A percentile compares a stretch with the other conserved stretches of the same genome.
Conservation (phyloP, 2,329 filamentous ascomycete species). For the Hypoxylon sp. region DNA sequence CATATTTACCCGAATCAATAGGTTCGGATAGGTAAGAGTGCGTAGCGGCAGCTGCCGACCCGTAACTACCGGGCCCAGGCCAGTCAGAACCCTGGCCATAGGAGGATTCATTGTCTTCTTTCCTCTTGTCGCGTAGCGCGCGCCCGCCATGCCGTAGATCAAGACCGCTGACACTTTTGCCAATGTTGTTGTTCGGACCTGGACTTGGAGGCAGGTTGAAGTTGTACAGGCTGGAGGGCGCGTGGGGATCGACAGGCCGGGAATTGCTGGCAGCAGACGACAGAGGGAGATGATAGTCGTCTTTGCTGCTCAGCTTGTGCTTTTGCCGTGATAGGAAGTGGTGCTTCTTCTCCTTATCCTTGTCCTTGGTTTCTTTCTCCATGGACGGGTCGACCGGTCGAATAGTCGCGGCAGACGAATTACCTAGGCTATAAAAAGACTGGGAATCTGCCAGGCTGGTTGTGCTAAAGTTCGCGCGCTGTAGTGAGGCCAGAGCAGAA, state of each 20-base stretch:
- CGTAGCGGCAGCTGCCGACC: constrained; percentile 61
- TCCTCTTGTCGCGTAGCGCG: constrained; percentile 84
- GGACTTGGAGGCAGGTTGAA: constrained; percentile 83
- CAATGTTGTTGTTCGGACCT: constrained; percentile 76
- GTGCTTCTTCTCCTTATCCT: constrained; percentile 83
- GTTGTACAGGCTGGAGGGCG: constrained; percentile 82
- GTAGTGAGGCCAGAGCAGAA: constrained; percentile 75
- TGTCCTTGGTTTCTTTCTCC: constrained; percentile 66
- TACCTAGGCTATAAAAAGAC: constrained; percentile 81
- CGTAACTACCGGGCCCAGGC: constrained; percentile 68
- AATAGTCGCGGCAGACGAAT: constrained; percentile 83
- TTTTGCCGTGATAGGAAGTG: constrained; percentile 86
- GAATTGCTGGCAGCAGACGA: constrained; percentile 85
- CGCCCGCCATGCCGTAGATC: constrained; percentile 84
- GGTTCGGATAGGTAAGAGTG: constrained; percentile 66
- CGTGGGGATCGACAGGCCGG: constrained; percentile 79
- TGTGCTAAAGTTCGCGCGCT: constrained; percentile 78
- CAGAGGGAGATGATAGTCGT: constrained; percentile 79
- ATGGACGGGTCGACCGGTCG: constrained; percentile 71
- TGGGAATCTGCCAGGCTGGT: constrained; percentile 77
- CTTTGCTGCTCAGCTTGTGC: constrained; percentile 80
- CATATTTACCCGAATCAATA: constrained; percentile 71
- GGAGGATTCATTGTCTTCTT: constrained; percentile 73
- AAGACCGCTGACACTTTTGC: constrained; percentile 85
- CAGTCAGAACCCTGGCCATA: constrained; percentile 63